Conservation (phyloP, 2,329 filamentous ascomycete species). For the Trichophyton equinum region DNA sequence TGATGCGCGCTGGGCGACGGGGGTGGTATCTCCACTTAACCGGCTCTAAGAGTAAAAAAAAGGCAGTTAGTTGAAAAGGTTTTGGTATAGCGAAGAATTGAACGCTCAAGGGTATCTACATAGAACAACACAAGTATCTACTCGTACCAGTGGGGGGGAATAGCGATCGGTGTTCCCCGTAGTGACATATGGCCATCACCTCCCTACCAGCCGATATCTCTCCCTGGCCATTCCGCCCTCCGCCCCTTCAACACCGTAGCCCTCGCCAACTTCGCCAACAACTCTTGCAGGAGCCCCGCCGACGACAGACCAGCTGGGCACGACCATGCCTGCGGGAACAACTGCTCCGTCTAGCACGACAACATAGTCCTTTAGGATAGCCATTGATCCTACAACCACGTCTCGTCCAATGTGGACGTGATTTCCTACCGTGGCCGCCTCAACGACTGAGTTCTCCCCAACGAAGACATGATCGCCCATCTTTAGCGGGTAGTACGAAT, state of each 20-base stretch:
- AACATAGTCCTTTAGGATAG: conserved; percentile 87
- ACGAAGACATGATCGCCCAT: conserved; percentile 93
- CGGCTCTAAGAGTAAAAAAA: not conserved
- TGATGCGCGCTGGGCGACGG: not conserved
- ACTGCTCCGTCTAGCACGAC: conserved; percentile 74
- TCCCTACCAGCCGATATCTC: conserved; percentile 30
- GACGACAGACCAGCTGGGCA: conserved; percentile 87
- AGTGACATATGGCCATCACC: conserved; percentile 9
- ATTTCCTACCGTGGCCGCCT: conserved; percentile 69
- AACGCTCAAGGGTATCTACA: not conserved
- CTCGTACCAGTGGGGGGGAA: not conserved
- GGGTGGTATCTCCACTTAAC: not conserved
- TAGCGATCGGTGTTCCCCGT: not conserved
- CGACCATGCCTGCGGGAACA: conserved; percentile 76
- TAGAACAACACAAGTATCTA: not conserved
- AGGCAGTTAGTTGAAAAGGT: not conserved
- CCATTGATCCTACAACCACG: conserved; percentile 70
- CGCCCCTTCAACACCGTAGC: conserved; percentile 36
- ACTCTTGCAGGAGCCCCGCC: conserved; percentile 68
- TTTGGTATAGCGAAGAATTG: not conserved
- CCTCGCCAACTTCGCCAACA: conserved; percentile 57
- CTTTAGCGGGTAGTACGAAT: conserved; percentile 64
- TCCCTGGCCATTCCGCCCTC: conserved; percentile 34
- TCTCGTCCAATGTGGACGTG: conserved; percentile 75
- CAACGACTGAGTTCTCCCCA: conserved; percentile 60